Percentiles rank a stretch among this genome's conserved stretches.
phyloP scores from a whole-genome alignment of 192 early-diverging fungal genomes.

The Spizellomyces sp. region DNA sequence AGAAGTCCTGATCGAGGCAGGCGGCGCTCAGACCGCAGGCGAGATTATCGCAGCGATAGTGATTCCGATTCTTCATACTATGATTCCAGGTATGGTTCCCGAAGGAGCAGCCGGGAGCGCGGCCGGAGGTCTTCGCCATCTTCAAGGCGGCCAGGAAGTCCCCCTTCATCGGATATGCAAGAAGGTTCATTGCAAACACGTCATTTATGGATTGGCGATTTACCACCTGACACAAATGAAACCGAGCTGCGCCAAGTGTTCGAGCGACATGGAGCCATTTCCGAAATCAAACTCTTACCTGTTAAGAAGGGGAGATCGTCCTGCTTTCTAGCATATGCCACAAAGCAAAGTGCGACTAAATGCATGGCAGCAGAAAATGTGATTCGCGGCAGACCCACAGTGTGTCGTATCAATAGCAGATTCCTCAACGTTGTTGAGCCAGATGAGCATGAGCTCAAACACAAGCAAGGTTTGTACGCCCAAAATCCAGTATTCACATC shows the following conservation, averaged over 20 bases:
- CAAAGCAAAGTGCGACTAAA: conserved; percentile 21
- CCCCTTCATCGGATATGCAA: not conserved
- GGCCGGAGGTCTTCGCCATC: not conserved
- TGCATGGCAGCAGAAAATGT: conserved; percentile 18
- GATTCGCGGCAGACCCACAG: not conserved
- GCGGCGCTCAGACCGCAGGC: conserved; percentile 1
- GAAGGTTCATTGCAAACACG: conserved; percentile 18
- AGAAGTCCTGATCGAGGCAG: conserved; percentile 24
- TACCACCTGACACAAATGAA: conserved; percentile 22
- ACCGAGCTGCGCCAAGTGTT: conserved; percentile 21
- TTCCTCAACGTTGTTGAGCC: conserved; percentile 22
- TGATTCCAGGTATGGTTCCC: not conserved
- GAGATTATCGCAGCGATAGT: conserved; percentile 19
- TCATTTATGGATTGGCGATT: conserved; percentile 31
- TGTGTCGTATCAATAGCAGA: conserved; percentile 19
- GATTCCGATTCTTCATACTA: conserved; percentile 24
- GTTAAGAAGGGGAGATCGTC: conserved; percentile 7
- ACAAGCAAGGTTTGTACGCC: conserved; percentile 20
- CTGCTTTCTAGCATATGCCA: conserved; percentile 24
- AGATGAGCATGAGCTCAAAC: conserved; percentile 19
- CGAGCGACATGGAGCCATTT: conserved; percentile 24
- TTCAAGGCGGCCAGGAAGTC: not conserved
- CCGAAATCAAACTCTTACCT: conserved; percentile 30
- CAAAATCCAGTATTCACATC: not conserved
- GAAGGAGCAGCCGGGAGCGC: not conserved